Percentiles rank a stretch among this genome's conserved stretches.
These are phyloP conservation scores for Umbellularia californica DNA, from an alignment of 164 flowering plant genomes.

Conservation along the genomic window DNA sequence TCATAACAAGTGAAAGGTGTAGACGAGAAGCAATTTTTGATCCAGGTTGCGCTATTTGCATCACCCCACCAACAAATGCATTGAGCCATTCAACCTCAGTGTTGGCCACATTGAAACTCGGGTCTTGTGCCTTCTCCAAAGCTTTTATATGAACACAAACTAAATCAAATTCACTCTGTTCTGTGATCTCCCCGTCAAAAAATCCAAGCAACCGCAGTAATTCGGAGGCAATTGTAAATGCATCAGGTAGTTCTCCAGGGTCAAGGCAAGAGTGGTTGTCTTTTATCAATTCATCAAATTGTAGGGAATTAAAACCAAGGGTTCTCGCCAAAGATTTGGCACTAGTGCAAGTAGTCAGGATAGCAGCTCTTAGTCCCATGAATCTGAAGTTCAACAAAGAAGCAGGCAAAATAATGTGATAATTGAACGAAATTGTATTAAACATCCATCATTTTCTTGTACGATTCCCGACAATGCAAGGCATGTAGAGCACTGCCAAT, in stretches of 20 bases:
- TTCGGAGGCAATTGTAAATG: conserved; percentile 24
- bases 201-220: conserved; percentile 76
- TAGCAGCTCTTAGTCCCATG: conserved; percentile 88
- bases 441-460: neutral
- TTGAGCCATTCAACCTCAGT: conserved; percentile 40
- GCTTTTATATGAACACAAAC: conserved; percentile 65
- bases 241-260: conserved; percentile 13
- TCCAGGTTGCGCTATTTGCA: conserved; percentile 44
- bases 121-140: conserved; percentile 22
- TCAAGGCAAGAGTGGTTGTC: conserved; percentile 12
- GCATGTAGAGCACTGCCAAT: too few species aligned
- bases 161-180: conserved; percentile 57
- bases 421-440: neutral
- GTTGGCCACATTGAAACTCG: conserved; percentile 16
- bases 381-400: conserved; percentile 45
- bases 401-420: neutral
- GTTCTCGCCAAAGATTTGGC: conserved; percentile 44
- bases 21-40: conserved; percentile 64
- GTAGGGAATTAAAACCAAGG: conserved; percentile 47
- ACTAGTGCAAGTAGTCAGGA: conserved; percentile 43
- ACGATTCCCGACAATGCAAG: neutral
- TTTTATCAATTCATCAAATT: conserved; percentile 31
- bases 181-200: conserved; percentile 51
- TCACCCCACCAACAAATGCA: conserved; percentile 54
- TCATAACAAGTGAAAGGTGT: conserved; percentile 72